Conservation (phyloP, 2,329 filamentous ascomycete species). For the Xylariaceae sp. region DNA sequence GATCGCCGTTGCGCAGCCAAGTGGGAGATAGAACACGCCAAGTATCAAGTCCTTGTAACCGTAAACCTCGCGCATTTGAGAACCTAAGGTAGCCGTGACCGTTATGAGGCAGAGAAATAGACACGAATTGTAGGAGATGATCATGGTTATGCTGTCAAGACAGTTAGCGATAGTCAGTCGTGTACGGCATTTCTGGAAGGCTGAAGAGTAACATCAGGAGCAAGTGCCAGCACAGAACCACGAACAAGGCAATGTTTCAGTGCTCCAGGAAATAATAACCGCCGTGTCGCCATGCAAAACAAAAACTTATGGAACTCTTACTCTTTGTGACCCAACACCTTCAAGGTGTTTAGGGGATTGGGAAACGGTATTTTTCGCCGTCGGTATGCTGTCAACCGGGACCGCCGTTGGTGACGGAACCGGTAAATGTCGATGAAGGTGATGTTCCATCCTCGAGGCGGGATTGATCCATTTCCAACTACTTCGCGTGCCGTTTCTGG, state of each 20-base stretch:
- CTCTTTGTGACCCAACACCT: constrained; percentile 47
- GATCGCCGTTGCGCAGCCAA: constrained; percentile 46
- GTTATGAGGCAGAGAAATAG: constrained; percentile 54
- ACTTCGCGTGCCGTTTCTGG: constrained; percentile 57
- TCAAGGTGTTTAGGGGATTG: constrained; percentile 52
- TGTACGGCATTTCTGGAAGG: not conserved
- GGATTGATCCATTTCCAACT: constrained; percentile 58
- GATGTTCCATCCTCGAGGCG: constrained; percentile 53
- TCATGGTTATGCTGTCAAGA: constrained; percentile 47
- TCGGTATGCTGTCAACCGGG: constrained; percentile 33
- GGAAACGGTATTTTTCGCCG: constrained; percentile 46
- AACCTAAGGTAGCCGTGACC: constrained; percentile 48
- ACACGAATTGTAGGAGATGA: constrained; percentile 48
- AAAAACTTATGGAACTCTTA: not conserved
- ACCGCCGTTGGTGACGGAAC: constrained; percentile 33
- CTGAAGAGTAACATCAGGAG: not conserved
- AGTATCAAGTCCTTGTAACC: constrained; percentile 46
- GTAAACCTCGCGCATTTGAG: constrained; percentile 48
- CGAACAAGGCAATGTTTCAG: not conserved
- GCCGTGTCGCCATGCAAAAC: too few relatives aligned
- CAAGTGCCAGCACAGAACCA: not conserved
- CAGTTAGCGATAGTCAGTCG: constrained; percentile 1
- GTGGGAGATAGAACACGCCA: constrained; percentile 51
- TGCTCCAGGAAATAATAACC: too few relatives aligned
- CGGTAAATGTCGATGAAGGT: constrained; percentile 47